phyloP scores from a whole-genome alignment of 1,139 yeast species.

The Zygosaccharomyces pseudobailii region DNA sequence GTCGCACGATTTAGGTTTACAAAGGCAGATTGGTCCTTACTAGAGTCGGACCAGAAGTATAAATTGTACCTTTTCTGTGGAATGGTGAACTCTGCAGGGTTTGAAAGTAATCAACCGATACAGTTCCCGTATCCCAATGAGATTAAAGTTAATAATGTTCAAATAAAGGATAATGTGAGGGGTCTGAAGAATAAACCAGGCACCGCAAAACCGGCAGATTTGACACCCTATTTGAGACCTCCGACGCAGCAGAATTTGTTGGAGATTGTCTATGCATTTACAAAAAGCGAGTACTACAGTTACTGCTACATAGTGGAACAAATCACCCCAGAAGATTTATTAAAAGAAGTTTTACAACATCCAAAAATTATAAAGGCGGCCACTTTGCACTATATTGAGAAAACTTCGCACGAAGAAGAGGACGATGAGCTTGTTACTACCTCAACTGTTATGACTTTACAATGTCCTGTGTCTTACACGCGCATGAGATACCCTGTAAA shows the following conservation, averaged over 20 bases:
- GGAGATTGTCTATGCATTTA: conserved; percentile 50
- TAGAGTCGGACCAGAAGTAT: conserved; percentile 32
- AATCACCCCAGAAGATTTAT: conserved; percentile 40
- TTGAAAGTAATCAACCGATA: conserved; percentile 38
- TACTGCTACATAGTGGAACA: conserved; percentile 52
- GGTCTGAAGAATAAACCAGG: conserved; percentile 62
- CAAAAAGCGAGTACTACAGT: conserved; percentile 42
- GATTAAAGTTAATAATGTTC: conserved; percentile 45
- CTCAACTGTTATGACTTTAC: conserved; percentile 51
- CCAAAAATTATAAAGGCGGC: conserved; percentile 47
- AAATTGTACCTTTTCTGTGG: conserved; percentile 49
- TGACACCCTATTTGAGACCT: conserved; percentile 43
- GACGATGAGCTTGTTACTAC: conserved; percentile 58
- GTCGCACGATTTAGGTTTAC: conserved; percentile 39
- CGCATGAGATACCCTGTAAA: conserved; percentile 58
- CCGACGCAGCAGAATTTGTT: conserved; percentile 39
- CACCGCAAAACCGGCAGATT: conserved; percentile 63
- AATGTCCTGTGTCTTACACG: conserved; percentile 62
- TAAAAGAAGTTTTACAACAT: conserved; percentile 33
- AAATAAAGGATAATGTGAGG: conserved; percentile 46
- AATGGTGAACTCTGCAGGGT: conserved; percentile 32
- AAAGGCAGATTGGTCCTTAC: conserved; percentile 37
- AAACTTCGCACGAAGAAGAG: conserved; percentile 39
- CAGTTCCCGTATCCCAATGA: conserved; percentile 60
- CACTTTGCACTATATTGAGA: conserved; percentile 43